phyloP scores from a whole-genome alignment of 805 yeast species.

The Diddensiella caesifluorescens region DNA sequence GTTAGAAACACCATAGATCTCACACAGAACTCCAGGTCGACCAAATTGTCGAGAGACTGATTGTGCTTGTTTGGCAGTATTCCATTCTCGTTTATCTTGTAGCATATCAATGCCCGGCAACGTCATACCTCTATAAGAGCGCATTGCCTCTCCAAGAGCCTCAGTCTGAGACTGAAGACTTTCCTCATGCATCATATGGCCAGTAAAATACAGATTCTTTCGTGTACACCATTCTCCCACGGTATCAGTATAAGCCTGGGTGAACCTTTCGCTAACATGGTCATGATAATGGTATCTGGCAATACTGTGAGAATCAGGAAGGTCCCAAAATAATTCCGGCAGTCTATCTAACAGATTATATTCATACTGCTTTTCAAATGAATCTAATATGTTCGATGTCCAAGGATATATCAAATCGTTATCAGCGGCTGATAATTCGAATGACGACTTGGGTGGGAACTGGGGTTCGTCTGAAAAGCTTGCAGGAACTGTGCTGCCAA shows the following conservation, averaged over 20 bases:
- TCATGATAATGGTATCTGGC: slow-evolving; percentile 7
- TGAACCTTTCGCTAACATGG: slow-evolving; percentile 7
- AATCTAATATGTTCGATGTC: neutral
- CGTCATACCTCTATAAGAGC: slow-evolving; percentile 7
- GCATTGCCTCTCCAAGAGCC: slow-evolving; percentile 11
- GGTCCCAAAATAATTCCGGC: slow-evolving; percentile 10
- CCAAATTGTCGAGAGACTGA: slow-evolving; percentile 6
- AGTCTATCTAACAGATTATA: slow-evolving; percentile 5
- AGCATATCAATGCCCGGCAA: slow-evolving; percentile 11
- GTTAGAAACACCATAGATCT: slow-evolving; percentile 7
- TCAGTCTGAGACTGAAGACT: slow-evolving; percentile 8
- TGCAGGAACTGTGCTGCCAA: slow-evolving; percentile 6
- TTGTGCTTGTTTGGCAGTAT: slow-evolving; percentile 12
- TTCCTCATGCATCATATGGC: slow-evolving; percentile 10
- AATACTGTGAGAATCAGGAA: neutral
- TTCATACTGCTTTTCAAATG: slow-evolving; percentile 4
- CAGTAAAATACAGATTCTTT: slow-evolving; percentile 3
- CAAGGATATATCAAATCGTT: slow-evolving; percentile 3
- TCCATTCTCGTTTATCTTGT: slow-evolving; percentile 7
- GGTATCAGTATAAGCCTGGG: neutral
- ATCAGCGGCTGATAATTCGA: neutral
- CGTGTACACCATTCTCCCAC: slow-evolving; percentile 5
- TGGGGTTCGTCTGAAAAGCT: slow-evolving; percentile 10
- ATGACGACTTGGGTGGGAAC: slow-evolving; percentile 1
- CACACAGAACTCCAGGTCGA: slow-evolving; percentile 7